Evolutionary conservation across 2,329 filamentous ascomycete species (phyloP), one percentile per base, ranked within the genome.

Genomic region (Furcasterigmium sp.): DNA sequence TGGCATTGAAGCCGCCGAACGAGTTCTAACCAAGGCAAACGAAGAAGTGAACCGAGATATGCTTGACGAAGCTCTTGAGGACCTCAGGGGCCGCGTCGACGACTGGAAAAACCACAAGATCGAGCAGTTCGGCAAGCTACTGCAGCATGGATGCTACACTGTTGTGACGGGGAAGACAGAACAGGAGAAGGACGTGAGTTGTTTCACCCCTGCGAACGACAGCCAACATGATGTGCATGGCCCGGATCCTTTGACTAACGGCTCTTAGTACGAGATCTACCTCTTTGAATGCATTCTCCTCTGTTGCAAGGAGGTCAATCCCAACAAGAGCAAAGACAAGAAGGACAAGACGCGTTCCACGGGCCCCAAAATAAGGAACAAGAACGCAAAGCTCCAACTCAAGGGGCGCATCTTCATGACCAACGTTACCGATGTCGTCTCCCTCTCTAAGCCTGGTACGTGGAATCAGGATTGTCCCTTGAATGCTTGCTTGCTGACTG

Each of bases 391-490:
- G 65, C 74, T 97, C 48, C 91, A 96, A 64, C 76, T 98, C 23
- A 98, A 98, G 66, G 93, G 93, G 30, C 82, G 93, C 41, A 98
- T 98, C 56, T 97, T 96, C 68, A 97, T 98, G 91, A 90, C 91
- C 53, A 98, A 98, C 58, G 91, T 98, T 43, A 97, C 91, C 30
- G 89, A 96, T 62, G 84, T 95, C n/a, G 73, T 95, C 34, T 91
- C 86, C 15, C 73, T 93, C 46, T 82, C 85, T 39, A 95, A 91
- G 63, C 87, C 89, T 65, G 90, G 91, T 94, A 78, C n/a, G n/a
- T n/a, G n/a, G n/a, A n/a, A n/a, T n/a, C n/a, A n/a, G n/a, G n/a
- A n/a, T n/a, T 59, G 78, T 60, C 45, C 18, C 23, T 41, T 49
- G 30, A 35, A 19, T 38, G 40, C n/a, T 36, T 28, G n/a, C n/a